Base-by-base conservation (phyloP, 371 early-diverging fungal species). In the Lichtheimia corymbifera region DNA sequence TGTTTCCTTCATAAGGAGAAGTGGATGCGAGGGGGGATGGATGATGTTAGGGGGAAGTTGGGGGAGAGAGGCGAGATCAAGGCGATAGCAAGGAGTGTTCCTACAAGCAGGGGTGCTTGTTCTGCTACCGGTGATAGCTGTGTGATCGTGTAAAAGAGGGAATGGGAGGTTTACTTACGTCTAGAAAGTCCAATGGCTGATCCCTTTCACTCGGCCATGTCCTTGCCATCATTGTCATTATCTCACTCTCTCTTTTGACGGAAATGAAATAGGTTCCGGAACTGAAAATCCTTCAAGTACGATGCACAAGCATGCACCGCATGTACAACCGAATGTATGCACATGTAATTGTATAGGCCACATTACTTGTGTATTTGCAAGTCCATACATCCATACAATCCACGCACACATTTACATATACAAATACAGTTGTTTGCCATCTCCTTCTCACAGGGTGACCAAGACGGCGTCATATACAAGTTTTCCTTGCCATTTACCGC, bases 321-420 rank as follows among this genome's bases (percentile, higher is more conserved):
- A 45, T 59, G 59, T 51, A 50, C 51, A 59, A 59, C 51, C 52
- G 59, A 59, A 51, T 59, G 45, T 56, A 56, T 56, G 59, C 59
- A 59, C 59, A 59, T 59, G 59, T 50, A 59, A 59, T 59, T 40
- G 50, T 41, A 59, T 59, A 20, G 43, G 41, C 41, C 54, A 54
- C 54, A 54, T 54, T 54, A 30, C 54, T 30, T 54, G 35, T 40
- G 40, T 54, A 35, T 40, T 40, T 54, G 27, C 27, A 35, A 35
- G 35, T 35, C 35, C 35, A 35, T 11, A 35, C 35, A 35, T 35
- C 35, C 6, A 35, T 35, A 35, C 9, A 35, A 35, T 35, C 11
- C 35, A 35, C 35, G 35, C 9, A 35, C 35, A 35, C 35, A 35
- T 35, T 11, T 11, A 35, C 35, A 35, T 35, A 35, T 11, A 35